Base-by-base conservation (phyloP, 108 stramenopile genomes). In the Thalassiosira profunda region DNA sequence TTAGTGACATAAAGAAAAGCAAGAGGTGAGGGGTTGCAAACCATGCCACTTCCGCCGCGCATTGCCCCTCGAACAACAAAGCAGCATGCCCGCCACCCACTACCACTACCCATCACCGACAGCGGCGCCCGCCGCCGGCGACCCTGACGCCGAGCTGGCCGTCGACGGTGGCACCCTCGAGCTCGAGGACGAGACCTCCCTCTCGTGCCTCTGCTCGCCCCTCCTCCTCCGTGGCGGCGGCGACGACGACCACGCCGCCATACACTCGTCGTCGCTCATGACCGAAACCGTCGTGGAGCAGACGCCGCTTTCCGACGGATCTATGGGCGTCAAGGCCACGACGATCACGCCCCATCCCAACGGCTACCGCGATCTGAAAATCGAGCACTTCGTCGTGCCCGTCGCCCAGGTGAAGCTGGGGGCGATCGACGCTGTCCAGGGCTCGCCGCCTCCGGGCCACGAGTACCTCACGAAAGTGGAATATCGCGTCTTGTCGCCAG, bases 401-500 rank as follows among this genome's bases (percentile, higher is more conserved):
- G 26, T 31, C 21, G 38, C 43, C 20, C 26, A 63, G 28, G 60
- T 29, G 14, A 29, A 48, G 14, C 47, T 48, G 18, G 47, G 47
- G 25, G 34, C 31, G 11, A 31, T 63, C 28, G 45, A 44, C 2
- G 7, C 53, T n/a, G 31, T 34, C 18, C 25, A 54, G 25, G 52
- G 17, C 0, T 28, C 52, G 10, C 29, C 53, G 9, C 8, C 29
- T 10, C 53, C 53, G 4, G 35, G 25, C 35, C 25, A 23, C 18
- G 45, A 63, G 24, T 63, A 63, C 47, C 61, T 63, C 61, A 63
- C 41, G 15, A 30, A 46, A 31, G 61, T 63, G 61, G 61, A 63
- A 23, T 63, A 63, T 31, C 31, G 26, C n/a, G 46, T 63, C 2
- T 30, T 63, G 18, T 15, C 61, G 6, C 61, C 61, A 17, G 45